A percentile compares a stretch with the other conserved stretches of the same genome.
These are phyloP conservation scores for Ustilago sp. DNA, from an alignment of 1,284 basidiomycete genomes.

Conservation along the genomic window DNA sequence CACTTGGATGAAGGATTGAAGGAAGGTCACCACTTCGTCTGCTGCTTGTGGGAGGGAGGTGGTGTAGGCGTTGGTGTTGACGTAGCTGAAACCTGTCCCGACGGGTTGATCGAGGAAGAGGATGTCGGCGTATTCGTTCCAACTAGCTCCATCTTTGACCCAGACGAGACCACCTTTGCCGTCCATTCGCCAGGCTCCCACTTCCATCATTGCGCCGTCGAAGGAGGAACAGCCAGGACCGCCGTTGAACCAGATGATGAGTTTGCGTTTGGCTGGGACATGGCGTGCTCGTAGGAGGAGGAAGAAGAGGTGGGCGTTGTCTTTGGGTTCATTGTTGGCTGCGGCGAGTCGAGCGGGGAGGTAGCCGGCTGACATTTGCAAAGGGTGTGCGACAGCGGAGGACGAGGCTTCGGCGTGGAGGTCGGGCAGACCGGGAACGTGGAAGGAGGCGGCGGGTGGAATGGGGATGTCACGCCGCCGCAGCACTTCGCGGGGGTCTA, in stretches of 20 bases:
- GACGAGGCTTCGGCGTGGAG: constrained; percentile 42
- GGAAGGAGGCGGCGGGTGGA: constrained; percentile 47
- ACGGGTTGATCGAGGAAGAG: constrained; percentile 97
- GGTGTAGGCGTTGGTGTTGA: constrained; percentile 85
- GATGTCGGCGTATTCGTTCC: constrained; percentile 99
- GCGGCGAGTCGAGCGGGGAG: constrained; percentile 50
- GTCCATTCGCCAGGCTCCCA: constrained; percentile 85
- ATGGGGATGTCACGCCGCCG: constrained; percentile 41
- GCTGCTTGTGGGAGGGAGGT: constrained; percentile 78
- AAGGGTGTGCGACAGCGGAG: constrained; percentile 33
- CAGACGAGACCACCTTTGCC: constrained; percentile 82
- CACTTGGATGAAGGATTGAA: constrained; percentile 85
- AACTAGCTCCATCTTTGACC: constrained; percentile 80
- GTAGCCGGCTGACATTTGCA: constrained; percentile 63
- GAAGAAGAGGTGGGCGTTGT: constrained; percentile 85
- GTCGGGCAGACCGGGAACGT: constrained; percentile 49
- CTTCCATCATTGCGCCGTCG: constrained; percentile 97
- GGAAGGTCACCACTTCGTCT: constrained; percentile 83
- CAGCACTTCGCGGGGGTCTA: constrained; percentile 47
- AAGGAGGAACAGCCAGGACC: constrained; percentile 97
- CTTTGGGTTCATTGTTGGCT: constrained; percentile 33
- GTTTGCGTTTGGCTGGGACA: constrained; percentile 84
- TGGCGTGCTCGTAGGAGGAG: constrained; percentile 88
- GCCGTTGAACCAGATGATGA: constrained; percentile 97
- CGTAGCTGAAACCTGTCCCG: constrained; percentile 92